Percentiles rank a stretch among this genome's conserved stretches.
Conservation (phyloP, 2,329 filamentous ascomycete genomes). For the Chaetomium strumarium region DNA sequence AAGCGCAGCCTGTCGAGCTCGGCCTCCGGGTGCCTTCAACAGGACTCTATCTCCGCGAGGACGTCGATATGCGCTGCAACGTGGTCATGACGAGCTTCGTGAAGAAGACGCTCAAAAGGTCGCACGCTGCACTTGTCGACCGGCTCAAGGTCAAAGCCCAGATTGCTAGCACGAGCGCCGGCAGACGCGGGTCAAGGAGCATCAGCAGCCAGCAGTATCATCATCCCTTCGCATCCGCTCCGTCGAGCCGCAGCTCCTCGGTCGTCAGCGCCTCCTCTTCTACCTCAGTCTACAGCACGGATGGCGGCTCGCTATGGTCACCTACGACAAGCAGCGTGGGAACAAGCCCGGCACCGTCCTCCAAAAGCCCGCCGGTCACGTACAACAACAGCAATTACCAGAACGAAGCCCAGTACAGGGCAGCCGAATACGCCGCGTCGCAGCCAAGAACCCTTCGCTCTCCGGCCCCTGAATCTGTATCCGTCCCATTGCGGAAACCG, state of each 20-base stretch:
- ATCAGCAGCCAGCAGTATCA: constrained; percentile 1
- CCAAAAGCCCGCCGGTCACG: constrained; percentile 3
- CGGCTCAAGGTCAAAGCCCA: constrained; percentile 50
- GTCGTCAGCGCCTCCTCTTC: constrained; percentile 4
- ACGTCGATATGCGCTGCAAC: constrained; percentile 78
- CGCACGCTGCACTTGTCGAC: constrained; percentile 65
- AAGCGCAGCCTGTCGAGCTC: constrained; percentile 57
- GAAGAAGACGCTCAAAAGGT: constrained; percentile 73
- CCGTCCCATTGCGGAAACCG: background rate
- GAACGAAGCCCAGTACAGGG: background rate
- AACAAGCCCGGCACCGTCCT: constrained; percentile 4
- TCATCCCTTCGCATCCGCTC: background rate
- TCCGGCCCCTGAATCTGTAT: background rate
- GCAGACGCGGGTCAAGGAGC: background rate
- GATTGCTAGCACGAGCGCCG: constrained; percentile 15
- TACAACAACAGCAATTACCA: background rate
- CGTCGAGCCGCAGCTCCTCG: constrained; percentile 6
- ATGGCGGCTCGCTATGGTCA: constrained; percentile 11
- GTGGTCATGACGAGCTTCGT: constrained; percentile 70
- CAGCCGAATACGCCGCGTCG: background rate
- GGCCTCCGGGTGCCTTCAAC: constrained; percentile 58
- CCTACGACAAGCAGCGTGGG: constrained; percentile 2
- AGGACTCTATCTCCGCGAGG: constrained; percentile 78
- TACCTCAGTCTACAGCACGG: constrained; percentile 10
- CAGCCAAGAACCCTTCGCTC: background rate